Conservation (phyloP, 352 stramenopile species). For the Globisporangium parvum region DNA sequence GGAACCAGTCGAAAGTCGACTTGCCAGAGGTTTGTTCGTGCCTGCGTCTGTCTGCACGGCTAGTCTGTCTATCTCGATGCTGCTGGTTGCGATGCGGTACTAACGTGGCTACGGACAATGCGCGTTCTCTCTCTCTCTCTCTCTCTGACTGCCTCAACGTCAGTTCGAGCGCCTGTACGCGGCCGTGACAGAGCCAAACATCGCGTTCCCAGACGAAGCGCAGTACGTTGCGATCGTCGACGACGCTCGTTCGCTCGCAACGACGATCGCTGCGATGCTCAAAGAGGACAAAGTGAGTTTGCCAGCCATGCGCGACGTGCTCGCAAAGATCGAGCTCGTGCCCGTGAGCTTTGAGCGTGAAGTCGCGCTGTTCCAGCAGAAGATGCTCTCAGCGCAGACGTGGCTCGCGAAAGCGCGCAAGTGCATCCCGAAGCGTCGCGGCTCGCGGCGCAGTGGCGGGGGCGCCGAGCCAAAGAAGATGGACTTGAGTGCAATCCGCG, state of each 20-base stretch:
- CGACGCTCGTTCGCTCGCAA: conserved; percentile 53
- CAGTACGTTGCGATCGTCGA: conserved; percentile 43
- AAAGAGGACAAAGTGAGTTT: conserved; percentile 80
- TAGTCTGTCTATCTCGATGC: too few species aligned
- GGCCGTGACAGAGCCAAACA: conserved; percentile 28
- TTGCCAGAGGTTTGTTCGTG: conserved; percentile 34
- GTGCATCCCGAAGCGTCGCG: conserved; percentile 75
- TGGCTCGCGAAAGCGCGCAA: conserved; percentile 85
- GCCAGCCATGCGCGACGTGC: conserved; percentile 69
- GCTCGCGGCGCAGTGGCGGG: conserved; percentile 42
- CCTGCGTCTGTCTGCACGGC: neutral
- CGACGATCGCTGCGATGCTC: conserved; percentile 62
- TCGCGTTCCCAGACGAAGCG: conserved; percentile 59
- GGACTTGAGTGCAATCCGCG: conserved; percentile 72
- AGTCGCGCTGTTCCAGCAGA: conserved; percentile 74
- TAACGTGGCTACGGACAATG: neutral
- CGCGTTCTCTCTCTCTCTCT: neutral
- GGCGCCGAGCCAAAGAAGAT: conserved; percentile 62
- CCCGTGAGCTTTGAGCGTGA: conserved; percentile 80
- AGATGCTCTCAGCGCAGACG: conserved; percentile 79
- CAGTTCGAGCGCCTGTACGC: conserved; percentile 46
- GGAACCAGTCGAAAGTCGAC: conserved; percentile 56
- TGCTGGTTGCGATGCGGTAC: too few species aligned
- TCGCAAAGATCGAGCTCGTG: conserved; percentile 79
- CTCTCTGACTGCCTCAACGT: neutral